Evolutionary conservation across 495 filamentous ascomycete genomes (phyloP).

Genomic region (Platismatia glauca): DNA sequence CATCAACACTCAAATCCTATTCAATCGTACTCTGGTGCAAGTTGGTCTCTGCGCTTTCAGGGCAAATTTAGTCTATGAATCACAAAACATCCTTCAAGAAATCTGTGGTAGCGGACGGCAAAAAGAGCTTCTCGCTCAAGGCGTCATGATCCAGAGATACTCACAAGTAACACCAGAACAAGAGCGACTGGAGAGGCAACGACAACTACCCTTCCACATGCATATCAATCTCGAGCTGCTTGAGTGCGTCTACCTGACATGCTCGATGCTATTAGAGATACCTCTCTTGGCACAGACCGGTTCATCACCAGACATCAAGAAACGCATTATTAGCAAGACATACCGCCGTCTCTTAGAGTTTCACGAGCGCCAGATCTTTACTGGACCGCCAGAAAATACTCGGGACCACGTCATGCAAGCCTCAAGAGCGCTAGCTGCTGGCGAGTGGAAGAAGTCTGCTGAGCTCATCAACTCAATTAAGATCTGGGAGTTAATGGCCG

Average conservation of each 20-base stretch:
- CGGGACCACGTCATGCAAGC: constrained; percentile 98
- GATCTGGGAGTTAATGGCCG: constrained; percentile 93
- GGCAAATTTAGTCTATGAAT: constrained; percentile 90
- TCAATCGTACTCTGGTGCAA: constrained; percentile 96
- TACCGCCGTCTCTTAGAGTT: constrained; percentile 99
- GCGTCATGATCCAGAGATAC: constrained; percentile 94
- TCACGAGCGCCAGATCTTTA: constrained; percentile 98
- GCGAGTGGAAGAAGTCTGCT: constrained; percentile 95
- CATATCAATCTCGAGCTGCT: constrained; percentile 99
- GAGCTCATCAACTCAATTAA: constrained; percentile 93
- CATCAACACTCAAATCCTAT: constrained; percentile 93
- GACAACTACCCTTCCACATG: constrained; percentile 98
- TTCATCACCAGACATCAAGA: constrained; percentile 92
- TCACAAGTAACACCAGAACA: constrained; percentile 93
- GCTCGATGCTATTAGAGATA: constrained; percentile 97
- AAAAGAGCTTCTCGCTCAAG: constrained; percentile 96
- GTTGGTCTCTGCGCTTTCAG: constrained; percentile 98
- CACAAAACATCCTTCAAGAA: constrained; percentile 91
- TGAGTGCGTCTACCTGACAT: constrained; percentile 96
- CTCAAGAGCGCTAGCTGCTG: constrained; percentile 88
- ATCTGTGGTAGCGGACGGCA: constrained; percentile 95
- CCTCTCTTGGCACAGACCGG: constrained; percentile 93
- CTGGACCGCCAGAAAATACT: constrained; percentile 95
- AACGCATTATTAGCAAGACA: constrained; percentile 97
- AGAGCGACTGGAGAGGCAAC: constrained; percentile 89